Conservation (phyloP, 371 early-diverging fungal genomes). For the Apophysomyces ossiformis region DNA sequence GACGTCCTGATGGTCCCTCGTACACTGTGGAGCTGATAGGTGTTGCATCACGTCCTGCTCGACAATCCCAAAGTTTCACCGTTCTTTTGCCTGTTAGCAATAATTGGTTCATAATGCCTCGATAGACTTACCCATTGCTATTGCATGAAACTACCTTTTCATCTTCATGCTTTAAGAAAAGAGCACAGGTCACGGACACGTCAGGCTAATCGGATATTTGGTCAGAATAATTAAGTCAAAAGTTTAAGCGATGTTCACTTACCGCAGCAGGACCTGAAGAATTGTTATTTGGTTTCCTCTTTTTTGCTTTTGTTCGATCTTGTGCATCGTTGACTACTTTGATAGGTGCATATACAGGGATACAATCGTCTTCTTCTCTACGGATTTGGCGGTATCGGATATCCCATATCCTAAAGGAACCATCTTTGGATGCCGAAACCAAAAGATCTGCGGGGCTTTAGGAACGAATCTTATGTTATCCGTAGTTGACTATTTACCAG, state of each 20-base stretch:
- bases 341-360: slow-evolving; percentile 32
- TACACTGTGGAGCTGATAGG: slow-evolving; percentile 22
- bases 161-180: slow-evolving; percentile 42
- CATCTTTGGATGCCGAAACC: slow-evolving; percentile 68
- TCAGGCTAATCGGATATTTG: slow-evolving; percentile 18
- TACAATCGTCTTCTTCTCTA: slow-evolving; percentile 7
- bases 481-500: slow-evolving; percentile 44
- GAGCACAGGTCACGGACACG: slow-evolving; percentile 60
- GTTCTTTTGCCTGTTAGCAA: slow-evolving; percentile 19
- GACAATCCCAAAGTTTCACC: slow-evolving; percentile 56
- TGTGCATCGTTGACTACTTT: slow-evolving; percentile 27
- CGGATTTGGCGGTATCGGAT: slow-evolving; percentile 35
- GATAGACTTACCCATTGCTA: slow-evolving; percentile 57
- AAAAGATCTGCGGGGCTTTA: slow-evolving; percentile 48
- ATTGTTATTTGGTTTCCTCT: slow-evolving; percentile 16
- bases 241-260: not conserved
- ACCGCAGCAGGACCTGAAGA: not conserved
- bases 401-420: slow-evolving; percentile 70
- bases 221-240: not conserved
- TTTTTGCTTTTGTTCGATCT: slow-evolving; percentile 16
- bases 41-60: slow-evolving; percentile 29
- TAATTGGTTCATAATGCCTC: not conserved
- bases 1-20: slow-evolving; percentile 20
- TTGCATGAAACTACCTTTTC: slow-evolving; percentile 58
- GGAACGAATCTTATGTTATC: not conserved